These are phyloP conservation scores for Cutaneotrichosporon cyanovorans DNA, from an alignment of 1,284 basidiomycete genomes.

Conservation along the genomic window DNA sequence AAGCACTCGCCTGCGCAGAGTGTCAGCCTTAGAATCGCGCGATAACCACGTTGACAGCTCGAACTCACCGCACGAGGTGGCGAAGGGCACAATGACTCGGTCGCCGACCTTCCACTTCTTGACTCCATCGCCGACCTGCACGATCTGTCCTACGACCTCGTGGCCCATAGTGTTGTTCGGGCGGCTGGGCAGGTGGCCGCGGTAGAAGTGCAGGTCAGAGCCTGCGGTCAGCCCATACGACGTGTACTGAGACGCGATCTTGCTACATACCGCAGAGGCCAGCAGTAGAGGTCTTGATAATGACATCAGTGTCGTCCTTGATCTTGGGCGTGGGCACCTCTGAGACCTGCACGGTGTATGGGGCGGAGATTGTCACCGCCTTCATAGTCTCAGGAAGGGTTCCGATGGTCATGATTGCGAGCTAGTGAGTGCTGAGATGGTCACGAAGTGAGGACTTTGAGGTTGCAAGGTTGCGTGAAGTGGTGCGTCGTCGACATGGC, in stretches of 20 bases:
- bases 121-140: conserved; percentile 63
- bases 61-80: conserved; percentile 68
- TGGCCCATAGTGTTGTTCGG: conserved; percentile 54
- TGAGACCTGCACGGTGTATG: conserved; percentile 28
- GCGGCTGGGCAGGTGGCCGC: conserved; percentile 50
- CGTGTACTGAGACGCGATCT: too few species aligned
- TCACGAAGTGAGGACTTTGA: too few species aligned
- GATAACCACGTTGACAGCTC: conserved; percentile 1
- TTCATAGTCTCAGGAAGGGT: conserved; percentile 28
- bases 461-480: too few species aligned
- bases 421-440: too few species aligned
- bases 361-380: conserved; percentile 32
- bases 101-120: conserved; percentile 64
- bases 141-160: conserved; percentile 72
- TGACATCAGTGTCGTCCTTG: conserved; percentile 26
- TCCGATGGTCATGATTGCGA: too few species aligned
- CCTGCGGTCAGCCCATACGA: conserved; percentile 48
- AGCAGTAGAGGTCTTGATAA: conserved; percentile 30
- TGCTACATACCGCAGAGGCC: conserved; percentile 41
- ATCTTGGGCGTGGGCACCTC: conserved; percentile 28
- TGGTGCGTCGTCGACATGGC: too few species aligned
- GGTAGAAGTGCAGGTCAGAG: conserved; percentile 72
- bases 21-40: too few species aligned
- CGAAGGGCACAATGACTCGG: conserved; percentile 80
- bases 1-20: conserved; percentile 37